Percentiles rank a stretch among this genome's conserved stretches.
phyloP scores from a whole-genome alignment of 108 stramenopile genomes.

The Asterionellopsis glacialis region DNA sequence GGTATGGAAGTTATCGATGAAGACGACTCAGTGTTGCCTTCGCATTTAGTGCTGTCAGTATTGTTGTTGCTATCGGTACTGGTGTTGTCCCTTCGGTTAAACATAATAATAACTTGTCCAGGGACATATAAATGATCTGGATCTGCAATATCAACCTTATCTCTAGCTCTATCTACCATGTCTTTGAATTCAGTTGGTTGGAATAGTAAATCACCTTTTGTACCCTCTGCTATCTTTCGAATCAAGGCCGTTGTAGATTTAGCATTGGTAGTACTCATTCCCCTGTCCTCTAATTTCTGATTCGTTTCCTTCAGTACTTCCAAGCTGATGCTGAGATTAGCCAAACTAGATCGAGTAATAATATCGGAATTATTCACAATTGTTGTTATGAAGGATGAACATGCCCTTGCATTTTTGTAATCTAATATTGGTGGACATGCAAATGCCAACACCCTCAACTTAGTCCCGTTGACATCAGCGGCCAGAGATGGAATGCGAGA shows the following conservation, averaged over 20 bases:
- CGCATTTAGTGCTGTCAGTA: slow-evolving; percentile 18
- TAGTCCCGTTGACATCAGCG: background rate
- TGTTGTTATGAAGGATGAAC: slow-evolving; percentile 40
- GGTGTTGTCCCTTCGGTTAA: too few species aligned
- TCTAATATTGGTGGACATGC: slow-evolving; percentile 54
- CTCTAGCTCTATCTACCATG: slow-evolving; percentile 7
- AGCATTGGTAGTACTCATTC: slow-evolving; percentile 12
- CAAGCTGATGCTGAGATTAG: slow-evolving; percentile 23
- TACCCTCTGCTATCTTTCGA: slow-evolving; percentile 20
- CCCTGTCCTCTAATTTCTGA: slow-evolving; percentile 26
- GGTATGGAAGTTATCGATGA: background rate
- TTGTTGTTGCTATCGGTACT: too few species aligned
- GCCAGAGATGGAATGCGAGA: slow-evolving; percentile 24
- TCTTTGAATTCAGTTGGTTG: slow-evolving; percentile 17
- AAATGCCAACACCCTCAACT: slow-evolving; percentile 33
- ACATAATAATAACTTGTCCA: slow-evolving; percentile 33
- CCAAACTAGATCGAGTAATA: slow-evolving; percentile 36
- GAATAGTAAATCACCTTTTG: slow-evolving; percentile 30
- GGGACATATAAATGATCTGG: slow-evolving; percentile 43
- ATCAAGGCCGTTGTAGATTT: slow-evolving; percentile 3
- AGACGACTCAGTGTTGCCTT: background rate
- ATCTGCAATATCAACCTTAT: slow-evolving; percentile 18
- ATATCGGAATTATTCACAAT: slow-evolving; percentile 60
- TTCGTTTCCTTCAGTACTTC: slow-evolving; percentile 28
- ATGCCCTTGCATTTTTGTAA: slow-evolving; percentile 21